These are phyloP conservation scores for Lycium barbarum DNA, from an alignment of 257 asterid species.

Conservation along the genomic window DNA sequence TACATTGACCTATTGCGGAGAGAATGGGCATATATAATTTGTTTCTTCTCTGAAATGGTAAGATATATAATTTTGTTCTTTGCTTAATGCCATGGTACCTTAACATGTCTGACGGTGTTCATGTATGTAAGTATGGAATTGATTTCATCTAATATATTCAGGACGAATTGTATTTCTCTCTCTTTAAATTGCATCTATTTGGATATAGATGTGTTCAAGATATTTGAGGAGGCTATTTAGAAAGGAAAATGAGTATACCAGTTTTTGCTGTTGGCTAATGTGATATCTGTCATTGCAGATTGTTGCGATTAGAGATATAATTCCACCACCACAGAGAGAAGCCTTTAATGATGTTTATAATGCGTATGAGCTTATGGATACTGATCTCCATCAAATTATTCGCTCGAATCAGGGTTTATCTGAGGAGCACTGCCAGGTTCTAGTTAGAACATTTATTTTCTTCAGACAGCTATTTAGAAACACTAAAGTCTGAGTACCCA, in stretches of 20 bases:
- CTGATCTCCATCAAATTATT: constrained; percentile 44
- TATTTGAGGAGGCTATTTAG: not conserved
- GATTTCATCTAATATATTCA: not conserved
- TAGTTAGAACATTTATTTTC: not conserved
- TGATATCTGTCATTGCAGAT: constrained; percentile 29
- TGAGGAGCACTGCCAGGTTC: constrained; percentile 44
- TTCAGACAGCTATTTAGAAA: not conserved
- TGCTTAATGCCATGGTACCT: not conserved
- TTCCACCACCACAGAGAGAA: constrained; percentile 39
- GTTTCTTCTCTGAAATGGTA: not conserved
- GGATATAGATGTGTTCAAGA: not conserved
- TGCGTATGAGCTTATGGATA: constrained; percentile 41
- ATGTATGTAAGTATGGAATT: not conserved
- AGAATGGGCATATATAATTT: not conserved
- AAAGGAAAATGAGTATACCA: constrained; percentile 10
- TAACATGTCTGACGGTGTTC: not conserved
- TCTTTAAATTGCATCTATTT: not conserved
- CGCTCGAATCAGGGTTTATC: constrained; percentile 40
- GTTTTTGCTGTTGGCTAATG: constrained; percentile 1
- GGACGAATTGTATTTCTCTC: not conserved
- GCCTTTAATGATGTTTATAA: constrained; percentile 42
- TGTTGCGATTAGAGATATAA: constrained; percentile 41
- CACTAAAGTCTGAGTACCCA: not conserved
- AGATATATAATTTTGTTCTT: not conserved
- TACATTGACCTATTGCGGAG: not conserved